phyloP scores from a whole-genome alignment of 305 asterid genomes.

The Andrographis paniculata region DNA sequence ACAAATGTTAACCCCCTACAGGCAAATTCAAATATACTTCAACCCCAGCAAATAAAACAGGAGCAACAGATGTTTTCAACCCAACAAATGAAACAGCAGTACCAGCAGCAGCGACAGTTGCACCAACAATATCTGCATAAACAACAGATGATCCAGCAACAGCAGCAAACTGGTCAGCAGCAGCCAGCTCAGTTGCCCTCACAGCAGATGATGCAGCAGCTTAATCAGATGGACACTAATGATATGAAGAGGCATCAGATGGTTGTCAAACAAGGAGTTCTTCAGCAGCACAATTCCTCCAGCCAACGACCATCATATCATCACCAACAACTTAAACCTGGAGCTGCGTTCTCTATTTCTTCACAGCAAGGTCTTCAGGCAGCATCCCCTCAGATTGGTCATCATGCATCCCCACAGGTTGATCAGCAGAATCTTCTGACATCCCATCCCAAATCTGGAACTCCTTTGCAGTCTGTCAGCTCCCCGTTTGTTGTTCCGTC shows the following conservation, averaged over 20 bases:
- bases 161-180: slow-evolving; percentile 54
- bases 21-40: slow-evolving; percentile 55
- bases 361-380: slow-evolving; percentile 71
- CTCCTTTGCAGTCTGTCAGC: slow-evolving; percentile 76
- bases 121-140: slow-evolving; percentile 49
- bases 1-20: slow-evolving; percentile 54
- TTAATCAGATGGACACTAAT: slow-evolving; percentile 65
- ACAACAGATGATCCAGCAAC: slow-evolving; percentile 57
- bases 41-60: slow-evolving; percentile 70
- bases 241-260: slow-evolving; percentile 88
- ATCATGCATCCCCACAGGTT: slow-evolving; percentile 72
- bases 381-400: slow-evolving; percentile 65
- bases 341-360: slow-evolving; percentile 58
- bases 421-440: slow-evolving; percentile 67
- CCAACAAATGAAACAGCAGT: slow-evolving; percentile 74
- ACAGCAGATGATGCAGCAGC: slow-evolving; percentile 68
- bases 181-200: slow-evolving; percentile 51
- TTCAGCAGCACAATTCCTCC: slow-evolving; percentile 57
- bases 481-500: slow-evolving; percentile 87
- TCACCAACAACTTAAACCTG: slow-evolving; percentile 59
- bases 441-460: slow-evolving; percentile 59
- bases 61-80: slow-evolving; percentile 68
- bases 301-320: slow-evolving; percentile 59
- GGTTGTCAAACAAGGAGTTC: slow-evolving; percentile 66
- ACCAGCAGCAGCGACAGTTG: slow-evolving; percentile 71